Evolutionary conservation across 2,329 filamentous ascomycete species (phyloP).

Genomic region (Podosphaera leucotricha): DNA sequence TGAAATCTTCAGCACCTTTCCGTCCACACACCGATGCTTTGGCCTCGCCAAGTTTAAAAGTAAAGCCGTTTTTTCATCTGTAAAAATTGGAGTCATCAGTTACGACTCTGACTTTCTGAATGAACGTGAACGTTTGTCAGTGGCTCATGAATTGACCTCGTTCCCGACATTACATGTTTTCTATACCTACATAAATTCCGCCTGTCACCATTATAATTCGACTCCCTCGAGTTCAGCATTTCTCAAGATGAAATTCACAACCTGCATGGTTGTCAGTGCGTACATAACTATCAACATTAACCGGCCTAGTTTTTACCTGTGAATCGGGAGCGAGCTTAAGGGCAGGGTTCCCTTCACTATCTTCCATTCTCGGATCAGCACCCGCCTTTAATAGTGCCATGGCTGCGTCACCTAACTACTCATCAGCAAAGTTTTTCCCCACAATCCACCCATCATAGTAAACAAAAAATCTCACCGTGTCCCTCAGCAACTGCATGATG

Average conservation of each 20-base stretch:
- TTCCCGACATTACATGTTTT: too few relatives aligned
- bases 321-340: conserved; percentile 69
- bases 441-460: neutral
- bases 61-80: neutral
- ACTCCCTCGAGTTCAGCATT: neutral
- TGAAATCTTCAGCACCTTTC: neutral
- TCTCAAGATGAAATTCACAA: neutral
- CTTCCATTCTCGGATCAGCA: conserved; percentile 58
- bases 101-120: too few relatives aligned
- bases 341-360: conserved; percentile 43
- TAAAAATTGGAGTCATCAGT: too few relatives aligned
- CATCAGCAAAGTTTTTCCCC: neutral
- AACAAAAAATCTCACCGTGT: conserved; percentile 26
- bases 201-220: neutral
- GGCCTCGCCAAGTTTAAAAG: neutral
- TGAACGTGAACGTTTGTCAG: too few relatives aligned
- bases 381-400: conserved; percentile 63
- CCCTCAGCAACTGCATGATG: conserved; percentile 70
- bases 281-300: neutral
- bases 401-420: conserved; percentile 44
- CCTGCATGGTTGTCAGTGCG: neutral
- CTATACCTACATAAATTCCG: too few relatives aligned
- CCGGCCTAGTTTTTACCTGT: conserved; percentile 30
- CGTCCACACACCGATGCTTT: neutral
- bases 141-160: too few relatives aligned